phyloP scores from a whole-genome alignment of 352 stramenopile genomes.

The Thalassiosira ordinaria region DNA sequence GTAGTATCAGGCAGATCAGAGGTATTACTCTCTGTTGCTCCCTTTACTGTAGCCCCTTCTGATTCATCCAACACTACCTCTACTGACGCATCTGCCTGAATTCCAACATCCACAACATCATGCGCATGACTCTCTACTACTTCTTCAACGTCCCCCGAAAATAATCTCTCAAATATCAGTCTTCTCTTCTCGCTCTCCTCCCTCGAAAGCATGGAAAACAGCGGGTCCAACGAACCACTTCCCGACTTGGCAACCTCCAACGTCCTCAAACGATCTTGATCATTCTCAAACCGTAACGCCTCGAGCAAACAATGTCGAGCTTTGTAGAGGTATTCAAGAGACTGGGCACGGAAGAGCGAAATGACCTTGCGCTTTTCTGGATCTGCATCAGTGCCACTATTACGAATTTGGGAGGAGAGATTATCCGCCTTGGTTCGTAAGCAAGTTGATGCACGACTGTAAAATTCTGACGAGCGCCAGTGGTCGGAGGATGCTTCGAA shows the following conservation, averaged over 20 bases:
- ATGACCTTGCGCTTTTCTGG: slow-evolving; percentile 55
- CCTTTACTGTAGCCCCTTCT: slow-evolving; percentile 2
- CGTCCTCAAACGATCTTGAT: slow-evolving; percentile 37
- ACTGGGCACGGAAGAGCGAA: slow-evolving; percentile 61
- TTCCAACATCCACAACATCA: slow-evolving; percentile 5
- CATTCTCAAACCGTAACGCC: slow-evolving; percentile 60
- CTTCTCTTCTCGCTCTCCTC: slow-evolving; percentile 35
- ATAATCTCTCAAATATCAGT: slow-evolving; percentile 30
- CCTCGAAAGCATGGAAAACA: slow-evolving; percentile 20
- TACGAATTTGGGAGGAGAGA: slow-evolving; percentile 16
- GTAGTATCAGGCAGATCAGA: background rate
- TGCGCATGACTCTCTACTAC: background rate
- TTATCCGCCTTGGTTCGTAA: slow-evolving; percentile 47
- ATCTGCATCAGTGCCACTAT: slow-evolving; percentile 5
- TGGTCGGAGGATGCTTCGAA: slow-evolving; percentile 45
- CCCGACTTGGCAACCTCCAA: slow-evolving; percentile 26
- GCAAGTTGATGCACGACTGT: slow-evolving; percentile 41
- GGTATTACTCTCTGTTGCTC: background rate
- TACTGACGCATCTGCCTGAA: background rate
- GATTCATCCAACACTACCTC: background rate
- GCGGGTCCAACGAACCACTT: slow-evolving; percentile 26
- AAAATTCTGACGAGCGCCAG: slow-evolving; percentile 60
- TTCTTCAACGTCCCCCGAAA: slow-evolving; percentile 12
- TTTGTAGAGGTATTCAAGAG: slow-evolving; percentile 65
- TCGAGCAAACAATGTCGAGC: slow-evolving; percentile 58